Evolutionary conservation across 2,329 filamentous ascomycete genomes (phyloP), one percentile per base, ranked within the genome.

Genomic region (Colletotrichum noveboracense): DNA sequence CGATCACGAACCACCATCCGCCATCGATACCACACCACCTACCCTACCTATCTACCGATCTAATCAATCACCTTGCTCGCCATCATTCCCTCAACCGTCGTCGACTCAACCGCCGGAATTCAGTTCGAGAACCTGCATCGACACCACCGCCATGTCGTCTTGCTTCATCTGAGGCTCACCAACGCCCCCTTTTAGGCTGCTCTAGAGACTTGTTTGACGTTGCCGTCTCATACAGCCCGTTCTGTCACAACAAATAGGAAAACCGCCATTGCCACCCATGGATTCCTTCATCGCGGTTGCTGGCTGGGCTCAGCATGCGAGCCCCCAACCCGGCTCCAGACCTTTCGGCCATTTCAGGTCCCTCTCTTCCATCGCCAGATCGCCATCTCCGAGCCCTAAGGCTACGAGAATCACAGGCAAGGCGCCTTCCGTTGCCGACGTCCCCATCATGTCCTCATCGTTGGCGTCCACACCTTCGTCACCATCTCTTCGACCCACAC

Each of bases 281-380:
- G 61, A 64, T 64, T 43, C 61, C 83, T 88, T 91, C 82, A 87
- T 91, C 75, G 87, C 88, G 77, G 86, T 90, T 76, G 85, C 88
- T 78, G 87, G 87, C 82, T 91, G 89, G 87, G 85, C 88, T 78
- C 88, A 88, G 82, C 87, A 87, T 79, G 77, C 78, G 79, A 71
- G 82, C 77, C 78, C 82, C 83, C 70, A 84, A 81, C 65, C 81
- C 82, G 36, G 73, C 66, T 58, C 82, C 82, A 75, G 82, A 64
- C 84, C 86, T 64, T 82, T 89, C 64, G 87, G 88, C 73, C 89
- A 91, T 79, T 84, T 90, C 72, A 86, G 89, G 76, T 89, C 89
- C 56, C 84, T 90, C 16, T 91, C 90, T 16, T 89, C 87, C 74
- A 87, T 90, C 38, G 87, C 89, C 38, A 85, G 78, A 38, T 73